Evolutionary conservation across 768 basidiomycete species (phyloP).

Genomic region (Tricholoma bakamatsutake): DNA sequence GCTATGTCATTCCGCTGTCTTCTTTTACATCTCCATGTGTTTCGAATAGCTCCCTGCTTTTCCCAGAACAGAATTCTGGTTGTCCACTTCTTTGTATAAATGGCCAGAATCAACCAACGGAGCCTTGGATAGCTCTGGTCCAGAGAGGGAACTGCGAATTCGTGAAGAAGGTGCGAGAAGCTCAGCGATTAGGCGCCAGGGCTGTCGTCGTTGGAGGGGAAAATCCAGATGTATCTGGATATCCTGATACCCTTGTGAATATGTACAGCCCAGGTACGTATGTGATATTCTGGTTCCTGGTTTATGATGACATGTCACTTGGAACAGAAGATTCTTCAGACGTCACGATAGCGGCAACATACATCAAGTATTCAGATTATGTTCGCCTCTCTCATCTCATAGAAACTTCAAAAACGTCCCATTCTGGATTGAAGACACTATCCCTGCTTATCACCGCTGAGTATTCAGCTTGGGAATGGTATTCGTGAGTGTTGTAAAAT

Average conservation of each 20-base stretch:
- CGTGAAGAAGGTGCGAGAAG: constrained; percentile 78
- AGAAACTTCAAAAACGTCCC: constrained; percentile 67
- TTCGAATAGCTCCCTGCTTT: constrained; percentile 19
- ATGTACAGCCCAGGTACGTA: constrained; percentile 86
- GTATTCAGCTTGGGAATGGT: constrained; percentile 88
- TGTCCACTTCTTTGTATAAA: constrained; percentile 64
- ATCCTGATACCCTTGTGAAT: constrained; percentile 74
- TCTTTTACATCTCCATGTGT: constrained; percentile 56
- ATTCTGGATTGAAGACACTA: constrained; percentile 69
- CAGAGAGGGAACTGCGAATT: constrained; percentile 90
- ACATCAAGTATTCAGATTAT: constrained; percentile 84
- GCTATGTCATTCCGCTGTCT: constrained; percentile 66
- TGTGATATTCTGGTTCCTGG: not conserved
- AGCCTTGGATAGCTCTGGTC: constrained; percentile 87
- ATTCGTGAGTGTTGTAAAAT: constrained; percentile 57
- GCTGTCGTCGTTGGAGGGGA: constrained; percentile 92
- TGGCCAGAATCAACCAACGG: constrained; percentile 54
- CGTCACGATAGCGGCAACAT: constrained; percentile 79
- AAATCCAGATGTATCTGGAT: constrained; percentile 55
- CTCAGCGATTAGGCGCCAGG: constrained; percentile 68
- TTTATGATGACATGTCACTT: constrained; percentile 3
- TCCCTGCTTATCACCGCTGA: constrained; percentile 74
- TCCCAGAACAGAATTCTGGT: constrained; percentile 40
- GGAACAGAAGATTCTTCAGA: constrained; percentile 75
- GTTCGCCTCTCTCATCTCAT: constrained; percentile 64